Evolutionary conservation across 371 early-diverging fungal genomes (phyloP).

Genomic region (Rhizopus delemar): DNA sequence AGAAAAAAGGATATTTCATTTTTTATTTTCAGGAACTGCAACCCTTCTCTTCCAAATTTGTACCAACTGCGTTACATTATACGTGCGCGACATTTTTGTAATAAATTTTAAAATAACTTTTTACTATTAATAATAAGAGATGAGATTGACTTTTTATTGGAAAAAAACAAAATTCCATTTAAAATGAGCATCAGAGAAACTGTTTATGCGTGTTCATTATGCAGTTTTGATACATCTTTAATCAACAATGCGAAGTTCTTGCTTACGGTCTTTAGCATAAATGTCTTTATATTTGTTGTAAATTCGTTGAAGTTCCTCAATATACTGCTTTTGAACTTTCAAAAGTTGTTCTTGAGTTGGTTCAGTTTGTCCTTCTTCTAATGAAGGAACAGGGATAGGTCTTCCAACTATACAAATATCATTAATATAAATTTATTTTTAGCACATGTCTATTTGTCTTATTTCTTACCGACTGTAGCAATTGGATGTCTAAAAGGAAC

Average conservation of each 20-base stretch:
- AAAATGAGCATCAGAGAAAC: too few species aligned
- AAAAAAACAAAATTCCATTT: too few species aligned
- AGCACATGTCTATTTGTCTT: neutral
- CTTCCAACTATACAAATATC: constrained; percentile 55
- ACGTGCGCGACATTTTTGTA: too few species aligned
- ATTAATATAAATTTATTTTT: neutral
- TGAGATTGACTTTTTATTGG: too few species aligned
- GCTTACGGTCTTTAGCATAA: constrained; percentile 64
- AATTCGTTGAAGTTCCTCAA: constrained; percentile 58
- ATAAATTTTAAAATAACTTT: too few species aligned
- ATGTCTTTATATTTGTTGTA: constrained; percentile 74
- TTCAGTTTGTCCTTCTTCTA: constrained; percentile 45
- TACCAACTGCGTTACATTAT: too few species aligned
- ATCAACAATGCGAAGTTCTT: constrained; percentile 60
- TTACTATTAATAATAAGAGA: too few species aligned
- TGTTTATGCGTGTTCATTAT: too few species aligned
- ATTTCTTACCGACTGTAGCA: constrained; percentile 51
- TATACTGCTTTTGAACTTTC: constrained; percentile 63
- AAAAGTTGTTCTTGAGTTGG: constrained; percentile 70
- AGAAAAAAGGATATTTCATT: too few species aligned
- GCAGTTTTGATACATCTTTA: constrained; percentile 17
- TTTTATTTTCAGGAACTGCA: too few species aligned
- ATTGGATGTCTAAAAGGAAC: constrained; percentile 60
- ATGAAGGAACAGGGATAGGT: constrained; percentile 64
- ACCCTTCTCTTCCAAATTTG: too few species aligned